phyloP scores from a whole-genome alignment of 257 asterid species.

The Solanum commersonii region DNA sequence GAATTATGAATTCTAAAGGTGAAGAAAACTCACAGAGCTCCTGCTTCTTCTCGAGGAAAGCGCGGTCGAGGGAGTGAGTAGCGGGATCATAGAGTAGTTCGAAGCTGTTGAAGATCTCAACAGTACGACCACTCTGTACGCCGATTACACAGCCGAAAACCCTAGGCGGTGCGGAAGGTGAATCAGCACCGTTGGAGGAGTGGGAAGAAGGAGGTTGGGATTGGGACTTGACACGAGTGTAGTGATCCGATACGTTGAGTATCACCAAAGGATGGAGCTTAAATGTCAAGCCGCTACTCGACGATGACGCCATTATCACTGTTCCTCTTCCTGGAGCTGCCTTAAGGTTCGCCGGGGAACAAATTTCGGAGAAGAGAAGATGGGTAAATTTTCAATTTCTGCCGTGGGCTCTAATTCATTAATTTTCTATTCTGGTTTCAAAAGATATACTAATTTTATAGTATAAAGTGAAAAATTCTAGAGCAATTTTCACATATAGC shows the following conservation, averaged over 20 bases:
- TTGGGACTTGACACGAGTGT: constrained; percentile 83
- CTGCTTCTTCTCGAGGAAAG: constrained; percentile 85
- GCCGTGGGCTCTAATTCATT: not conserved
- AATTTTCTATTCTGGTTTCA: not conserved
- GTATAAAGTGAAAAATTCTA: too few species aligned
- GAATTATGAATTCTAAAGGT: not conserved
- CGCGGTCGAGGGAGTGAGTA: constrained; percentile 74
- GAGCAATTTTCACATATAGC: too few species aligned
- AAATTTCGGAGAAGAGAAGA: not conserved
- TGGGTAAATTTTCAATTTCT: not conserved
- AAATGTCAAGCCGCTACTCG: constrained; percentile 94
- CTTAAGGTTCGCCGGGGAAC: not conserved
- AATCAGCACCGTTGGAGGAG: constrained; percentile 19
- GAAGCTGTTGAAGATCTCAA: constrained; percentile 95
- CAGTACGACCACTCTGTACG: constrained; percentile 88
- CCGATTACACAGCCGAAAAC: constrained; percentile 98
- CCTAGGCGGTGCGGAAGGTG: constrained; percentile 33
- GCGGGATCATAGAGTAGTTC: constrained; percentile 71
- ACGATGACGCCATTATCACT: constrained; percentile 67
- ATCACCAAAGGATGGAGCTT: constrained; percentile 94
- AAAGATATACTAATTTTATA: too few species aligned
- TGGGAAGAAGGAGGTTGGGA: constrained; percentile 34
- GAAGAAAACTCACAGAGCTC: constrained; percentile 63
- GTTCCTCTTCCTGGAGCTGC: not conserved
- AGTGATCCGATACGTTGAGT: constrained; percentile 92